Conservation (phyloP, 2,329 filamentous ascomycete genomes). For the Magnaporthiopsis incrustans region DNA sequence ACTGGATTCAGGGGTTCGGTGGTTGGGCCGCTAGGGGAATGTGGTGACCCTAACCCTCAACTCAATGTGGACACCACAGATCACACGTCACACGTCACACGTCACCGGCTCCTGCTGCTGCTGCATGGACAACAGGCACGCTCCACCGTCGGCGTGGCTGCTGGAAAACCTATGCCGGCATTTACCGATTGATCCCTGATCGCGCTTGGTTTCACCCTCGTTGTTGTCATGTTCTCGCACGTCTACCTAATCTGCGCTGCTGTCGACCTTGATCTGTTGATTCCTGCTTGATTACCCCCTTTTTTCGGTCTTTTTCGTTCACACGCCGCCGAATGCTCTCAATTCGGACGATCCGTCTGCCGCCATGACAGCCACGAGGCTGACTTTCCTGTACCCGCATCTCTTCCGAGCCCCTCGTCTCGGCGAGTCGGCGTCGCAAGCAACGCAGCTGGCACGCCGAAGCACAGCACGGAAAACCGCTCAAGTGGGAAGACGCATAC, state of each 20-base stretch:
- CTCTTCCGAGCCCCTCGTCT: constrained; percentile 47
- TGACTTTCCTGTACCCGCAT: constrained; percentile 63
- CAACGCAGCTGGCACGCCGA: constrained; percentile 16
- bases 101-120: not conserved
- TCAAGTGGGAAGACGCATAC: constrained; percentile 21
- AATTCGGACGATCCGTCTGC: not conserved
- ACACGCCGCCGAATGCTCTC: not conserved
- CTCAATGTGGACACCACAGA: not conserved
- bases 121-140: not conserved
- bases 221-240: not conserved
- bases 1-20: not conserved
- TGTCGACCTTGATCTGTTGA: no score
- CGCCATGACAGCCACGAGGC: constrained; percentile 51
- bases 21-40: not conserved
- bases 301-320: no score
- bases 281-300: no score
- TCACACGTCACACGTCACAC: not conserved
- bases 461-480: constrained; percentile 30
- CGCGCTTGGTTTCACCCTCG: not conserved
- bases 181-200: not conserved
- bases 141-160: not conserved
- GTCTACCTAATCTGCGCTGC: not conserved
- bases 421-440: constrained; percentile 28
- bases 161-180: not conserved
- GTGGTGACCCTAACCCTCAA: not conserved